Conservation (phyloP, 176 grass and related monocot genomes). For the Echinochloa phyllopogon region DNA sequence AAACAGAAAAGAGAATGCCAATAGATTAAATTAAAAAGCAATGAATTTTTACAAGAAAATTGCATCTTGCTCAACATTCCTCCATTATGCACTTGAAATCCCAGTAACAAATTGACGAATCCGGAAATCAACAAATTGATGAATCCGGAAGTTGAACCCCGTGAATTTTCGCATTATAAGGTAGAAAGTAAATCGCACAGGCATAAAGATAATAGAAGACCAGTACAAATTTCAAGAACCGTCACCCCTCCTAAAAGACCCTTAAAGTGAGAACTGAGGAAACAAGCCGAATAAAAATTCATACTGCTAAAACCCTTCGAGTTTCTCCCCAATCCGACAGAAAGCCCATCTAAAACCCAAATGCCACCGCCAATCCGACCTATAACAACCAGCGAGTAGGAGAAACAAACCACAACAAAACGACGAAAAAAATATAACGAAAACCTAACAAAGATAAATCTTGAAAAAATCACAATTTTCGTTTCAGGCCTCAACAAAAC, state of each 20-base stretch:
- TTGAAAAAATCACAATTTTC: background rate
- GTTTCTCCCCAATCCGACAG: background rate
- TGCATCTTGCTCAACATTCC: constrained; percentile 10
- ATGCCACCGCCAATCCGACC: background rate
- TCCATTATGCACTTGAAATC: constrained; percentile 14
- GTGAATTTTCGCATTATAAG: background rate
- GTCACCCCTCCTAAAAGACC: background rate
- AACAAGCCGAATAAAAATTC: background rate
- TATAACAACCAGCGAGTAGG: background rate
- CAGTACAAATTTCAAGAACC: background rate
- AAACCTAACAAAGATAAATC: background rate
- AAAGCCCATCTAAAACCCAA: constrained; percentile 39
- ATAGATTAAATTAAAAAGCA: background rate
- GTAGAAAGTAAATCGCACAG: background rate
- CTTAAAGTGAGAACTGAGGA: background rate
- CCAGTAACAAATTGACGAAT: background rate
- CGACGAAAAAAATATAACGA: background rate
- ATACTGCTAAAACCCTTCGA: background rate
- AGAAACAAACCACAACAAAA: background rate
- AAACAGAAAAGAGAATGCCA: background rate
- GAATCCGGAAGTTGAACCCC: background rate
- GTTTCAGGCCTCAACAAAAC: constrained; percentile 28
- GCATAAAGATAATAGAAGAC: background rate
- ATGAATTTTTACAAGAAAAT: background rate
- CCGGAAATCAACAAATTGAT: background rate